Evolutionary conservation across 768 basidiomycete genomes (phyloP).

Genomic region (Russula griseocarnosa): DNA sequence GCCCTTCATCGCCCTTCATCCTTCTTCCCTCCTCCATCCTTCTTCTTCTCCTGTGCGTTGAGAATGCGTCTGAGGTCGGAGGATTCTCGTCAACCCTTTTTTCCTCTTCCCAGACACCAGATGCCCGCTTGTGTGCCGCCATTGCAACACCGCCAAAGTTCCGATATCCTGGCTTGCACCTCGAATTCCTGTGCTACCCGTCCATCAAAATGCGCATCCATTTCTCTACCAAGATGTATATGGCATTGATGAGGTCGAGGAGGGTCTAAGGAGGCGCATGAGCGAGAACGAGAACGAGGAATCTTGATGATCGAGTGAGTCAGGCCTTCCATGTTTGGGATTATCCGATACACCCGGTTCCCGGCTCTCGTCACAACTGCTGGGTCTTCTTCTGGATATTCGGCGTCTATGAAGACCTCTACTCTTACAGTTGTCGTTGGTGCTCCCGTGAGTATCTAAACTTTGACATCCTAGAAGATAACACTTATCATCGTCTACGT

Average conservation of each 20-base stretch:
- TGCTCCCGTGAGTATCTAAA: constrained; percentile 60
- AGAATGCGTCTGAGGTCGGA: constrained; percentile 40
- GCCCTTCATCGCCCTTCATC: not conserved
- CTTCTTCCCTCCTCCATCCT: constrained; percentile 1
- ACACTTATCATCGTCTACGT: not conserved
- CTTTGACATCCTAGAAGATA: constrained; percentile 15
- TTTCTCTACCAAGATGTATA: too few species aligned
- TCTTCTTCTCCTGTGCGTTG: constrained; percentile 42
- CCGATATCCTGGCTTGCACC: constrained; percentile 59
- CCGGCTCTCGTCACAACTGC: constrained; percentile 69
- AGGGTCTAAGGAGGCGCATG: too few species aligned
- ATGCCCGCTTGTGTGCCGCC: constrained; percentile 32
- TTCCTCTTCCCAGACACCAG: constrained; percentile 40
- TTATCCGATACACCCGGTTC: constrained; percentile 48
- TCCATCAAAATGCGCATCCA: constrained; percentile 51
- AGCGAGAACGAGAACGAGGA: too few species aligned
- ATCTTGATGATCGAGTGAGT: constrained; percentile 80
- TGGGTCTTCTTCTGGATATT: constrained; percentile 67
- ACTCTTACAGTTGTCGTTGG: constrained; percentile 73
- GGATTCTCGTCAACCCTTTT: constrained; percentile 44
- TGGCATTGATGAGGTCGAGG: too few species aligned
- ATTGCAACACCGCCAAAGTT: constrained; percentile 53
- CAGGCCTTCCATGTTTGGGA: not conserved
- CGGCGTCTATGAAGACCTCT: constrained; percentile 72
- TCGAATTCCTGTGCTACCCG: constrained; percentile 63